Conservation (phyloP, 805 yeast species). For the Teunomyces stri region DNA sequence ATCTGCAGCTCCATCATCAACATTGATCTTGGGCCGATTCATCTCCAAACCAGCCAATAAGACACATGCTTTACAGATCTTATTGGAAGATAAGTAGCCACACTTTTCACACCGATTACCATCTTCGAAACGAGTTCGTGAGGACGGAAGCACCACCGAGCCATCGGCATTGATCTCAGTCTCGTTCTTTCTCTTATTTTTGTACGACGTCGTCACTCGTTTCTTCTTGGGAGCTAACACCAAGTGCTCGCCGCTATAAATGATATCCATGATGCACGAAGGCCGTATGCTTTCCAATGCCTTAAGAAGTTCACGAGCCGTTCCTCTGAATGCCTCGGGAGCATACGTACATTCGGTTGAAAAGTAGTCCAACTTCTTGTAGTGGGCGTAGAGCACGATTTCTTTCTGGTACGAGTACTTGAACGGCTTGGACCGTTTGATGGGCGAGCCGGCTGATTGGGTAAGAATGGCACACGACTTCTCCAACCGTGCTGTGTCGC, state of each 20-base stretch:
- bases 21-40: conserved; percentile 60
- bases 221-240: conserved; percentile 59
- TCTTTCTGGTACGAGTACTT: conserved; percentile 96
- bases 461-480: conserved; percentile 86
- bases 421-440: conserved; percentile 92
- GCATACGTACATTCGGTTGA: conserved; percentile 98
- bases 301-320: conserved; percentile 90
- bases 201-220: conserved; percentile 34
- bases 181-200: conserved; percentile 35
- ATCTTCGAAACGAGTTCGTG: conserved; percentile 41
- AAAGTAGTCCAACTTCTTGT: conserved; percentile 90
- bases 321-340: conserved; percentile 97
- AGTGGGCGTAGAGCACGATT: conserved; percentile 95
- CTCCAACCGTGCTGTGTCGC: conserved; percentile 93
- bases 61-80: conserved; percentile 89
- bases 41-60: conserved; percentile 80
- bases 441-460: conserved; percentile 77
- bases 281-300: conserved; percentile 89
- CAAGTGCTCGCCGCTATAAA: conserved; percentile 88
- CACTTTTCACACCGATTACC: conserved; percentile 83
- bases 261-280: conserved; percentile 89
- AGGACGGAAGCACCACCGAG: conserved; percentile 45
- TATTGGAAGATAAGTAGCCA: conserved; percentile 87
- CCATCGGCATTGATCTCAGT: conserved; percentile 62
- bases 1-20: conserved; percentile 54